phyloP scores from a whole-genome alignment of 345 rosid genomes.

The Rhodamnia rubescens region DNA sequence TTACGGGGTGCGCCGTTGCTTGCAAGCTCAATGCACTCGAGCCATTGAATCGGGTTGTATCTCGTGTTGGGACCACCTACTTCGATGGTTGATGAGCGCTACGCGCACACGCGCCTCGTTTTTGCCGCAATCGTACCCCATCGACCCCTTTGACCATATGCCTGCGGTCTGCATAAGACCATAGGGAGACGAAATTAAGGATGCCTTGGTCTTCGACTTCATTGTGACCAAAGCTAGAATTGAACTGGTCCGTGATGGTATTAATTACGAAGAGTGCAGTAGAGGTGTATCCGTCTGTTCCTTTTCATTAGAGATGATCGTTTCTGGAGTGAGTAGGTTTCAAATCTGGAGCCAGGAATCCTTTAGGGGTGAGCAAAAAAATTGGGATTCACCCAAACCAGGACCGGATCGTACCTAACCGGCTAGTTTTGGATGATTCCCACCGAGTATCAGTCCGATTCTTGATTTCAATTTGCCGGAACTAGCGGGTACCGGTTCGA shows the following conservation, averaged over 20 bases:
- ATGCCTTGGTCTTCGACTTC: neutral
- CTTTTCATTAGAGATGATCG: too few species aligned
- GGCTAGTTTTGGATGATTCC: too few species aligned
- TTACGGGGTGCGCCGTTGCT: neutral
- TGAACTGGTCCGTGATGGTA: neutral
- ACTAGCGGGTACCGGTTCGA: too few species aligned
- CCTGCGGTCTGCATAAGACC: neutral
- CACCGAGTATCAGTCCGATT: too few species aligned
- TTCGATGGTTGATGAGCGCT: neutral
- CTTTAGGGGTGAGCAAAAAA: too few species aligned
- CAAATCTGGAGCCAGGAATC: too few species aligned
- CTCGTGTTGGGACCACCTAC: neutral
- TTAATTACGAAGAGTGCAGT: neutral
- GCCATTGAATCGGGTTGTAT: neutral
- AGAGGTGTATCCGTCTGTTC: neutral
- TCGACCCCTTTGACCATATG: neutral
- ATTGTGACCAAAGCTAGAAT: neutral
- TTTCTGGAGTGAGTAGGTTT: too few species aligned
- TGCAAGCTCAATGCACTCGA: neutral
- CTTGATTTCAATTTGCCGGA: too few species aligned
- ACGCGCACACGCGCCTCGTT: neutral
- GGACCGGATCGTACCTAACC: too few species aligned
- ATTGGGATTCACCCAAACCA: too few species aligned
- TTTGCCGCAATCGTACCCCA: accelerated
- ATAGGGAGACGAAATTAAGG: neutral